Evolutionary conservation across 2,329 filamentous ascomycete genomes (phyloP).

Genomic region (Penicillium crustosum): DNA sequence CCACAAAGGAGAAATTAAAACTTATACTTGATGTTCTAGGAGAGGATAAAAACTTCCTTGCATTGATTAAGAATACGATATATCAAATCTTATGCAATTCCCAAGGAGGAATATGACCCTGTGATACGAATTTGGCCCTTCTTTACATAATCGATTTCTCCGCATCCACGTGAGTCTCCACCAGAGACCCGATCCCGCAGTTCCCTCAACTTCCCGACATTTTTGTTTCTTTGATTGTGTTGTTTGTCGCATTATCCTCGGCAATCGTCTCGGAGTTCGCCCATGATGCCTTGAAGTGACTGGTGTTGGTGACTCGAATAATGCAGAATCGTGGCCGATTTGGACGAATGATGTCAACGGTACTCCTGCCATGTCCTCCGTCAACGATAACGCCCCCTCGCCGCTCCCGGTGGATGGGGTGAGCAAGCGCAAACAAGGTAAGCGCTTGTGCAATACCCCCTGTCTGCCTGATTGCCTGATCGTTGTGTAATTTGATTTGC

Average conservation of each 20-base stretch:
- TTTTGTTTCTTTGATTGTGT: slow-evolving; percentile 23
- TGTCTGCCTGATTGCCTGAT: not conserved
- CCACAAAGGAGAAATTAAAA: not conserved
- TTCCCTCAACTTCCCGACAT: slow-evolving; percentile 26
- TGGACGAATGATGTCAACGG: slow-evolving; percentile 28
- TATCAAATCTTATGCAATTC: slow-evolving; percentile 37
- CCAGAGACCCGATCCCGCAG: slow-evolving; percentile 27
- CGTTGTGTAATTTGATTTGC: not conserved
- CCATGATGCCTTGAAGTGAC: slow-evolving; percentile 23
- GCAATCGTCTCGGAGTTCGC: slow-evolving; percentile 13
- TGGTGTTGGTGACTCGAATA: slow-evolving; percentile 12
- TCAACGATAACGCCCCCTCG: slow-evolving; percentile 34
- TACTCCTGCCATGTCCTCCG: slow-evolving; percentile 39
- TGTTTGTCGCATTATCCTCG: slow-evolving; percentile 19
- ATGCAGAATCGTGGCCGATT: slow-evolving; percentile 26
- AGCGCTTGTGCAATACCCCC: slow-evolving; percentile 5
- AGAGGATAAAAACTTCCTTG: not conserved
- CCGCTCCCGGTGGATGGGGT: slow-evolving; percentile 36
- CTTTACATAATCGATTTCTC: slow-evolving; percentile 27
- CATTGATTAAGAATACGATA: not conserved
- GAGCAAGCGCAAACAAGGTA: slow-evolving; percentile 44
- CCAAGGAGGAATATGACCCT: not conserved
- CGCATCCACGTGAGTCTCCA: slow-evolving; percentile 29
- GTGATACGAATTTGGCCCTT: not conserved
- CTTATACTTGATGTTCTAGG: not conserved